These are phyloP conservation scores for Picochlorum costavermella DNA, from an alignment of 139 green algal species.

Conservation along the genomic window DNA sequence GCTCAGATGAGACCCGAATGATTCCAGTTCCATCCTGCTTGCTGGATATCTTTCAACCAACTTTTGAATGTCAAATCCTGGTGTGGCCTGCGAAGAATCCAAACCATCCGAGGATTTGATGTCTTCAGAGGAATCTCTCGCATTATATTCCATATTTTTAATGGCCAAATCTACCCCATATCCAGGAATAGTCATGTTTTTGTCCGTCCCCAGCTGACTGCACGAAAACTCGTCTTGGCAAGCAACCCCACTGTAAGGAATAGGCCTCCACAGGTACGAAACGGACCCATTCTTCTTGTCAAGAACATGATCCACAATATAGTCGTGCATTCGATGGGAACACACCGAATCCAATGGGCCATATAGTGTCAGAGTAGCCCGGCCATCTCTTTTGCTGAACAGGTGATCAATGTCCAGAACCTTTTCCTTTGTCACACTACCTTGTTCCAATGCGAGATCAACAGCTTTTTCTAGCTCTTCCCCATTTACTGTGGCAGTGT, in stretches of 20 bases:
- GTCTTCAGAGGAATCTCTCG: conserved; percentile 68
- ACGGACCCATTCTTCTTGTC: too few relatives aligned
- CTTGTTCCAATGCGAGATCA: background rate
- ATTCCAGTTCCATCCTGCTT: conserved; percentile 59
- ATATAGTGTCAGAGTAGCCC: conserved; percentile 45
- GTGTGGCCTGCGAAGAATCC: conserved; percentile 32
- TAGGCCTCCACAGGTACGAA: too few relatives aligned
- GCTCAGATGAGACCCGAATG: conserved; percentile 64
- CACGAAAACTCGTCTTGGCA: conserved; percentile 8
- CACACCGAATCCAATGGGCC: conserved; percentile 49
- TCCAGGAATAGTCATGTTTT: conserved; percentile 44
- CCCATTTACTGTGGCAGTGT: background rate
- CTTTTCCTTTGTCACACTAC: background rate
- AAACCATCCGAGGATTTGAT: background rate
- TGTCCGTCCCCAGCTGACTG: conserved; percentile 16
- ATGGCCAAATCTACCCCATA: conserved; percentile 91
- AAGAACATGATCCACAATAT: conserved; percentile 17
- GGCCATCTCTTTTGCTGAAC: background rate
- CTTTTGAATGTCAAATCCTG: conserved; percentile 63
- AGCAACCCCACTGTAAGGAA: too few relatives aligned
- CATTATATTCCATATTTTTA: conserved; percentile 98
- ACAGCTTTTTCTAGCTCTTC: too few relatives aligned
- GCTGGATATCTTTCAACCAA: conserved; percentile 49
- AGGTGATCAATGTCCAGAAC: conserved; percentile 1
- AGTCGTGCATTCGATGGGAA: conserved; percentile 42